Conservation (phyloP, 2,329 filamentous ascomycete species). For the Diaporthe ampelina region DNA sequence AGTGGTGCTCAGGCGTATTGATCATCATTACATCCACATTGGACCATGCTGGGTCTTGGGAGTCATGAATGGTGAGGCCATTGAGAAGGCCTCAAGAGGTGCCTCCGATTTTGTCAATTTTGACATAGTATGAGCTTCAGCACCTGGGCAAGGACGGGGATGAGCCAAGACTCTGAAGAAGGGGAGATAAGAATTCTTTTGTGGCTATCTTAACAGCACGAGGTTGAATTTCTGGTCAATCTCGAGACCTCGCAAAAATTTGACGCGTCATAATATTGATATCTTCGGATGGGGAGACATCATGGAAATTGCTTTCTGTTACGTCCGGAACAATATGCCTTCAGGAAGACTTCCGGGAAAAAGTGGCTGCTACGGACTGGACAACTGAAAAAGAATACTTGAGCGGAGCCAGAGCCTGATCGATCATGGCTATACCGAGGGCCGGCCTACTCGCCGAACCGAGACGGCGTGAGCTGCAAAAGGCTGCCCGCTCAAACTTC, state of each 20-base stretch:
- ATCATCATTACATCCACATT: constrained; percentile 5
- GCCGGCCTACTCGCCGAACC: background rate
- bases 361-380: background rate
- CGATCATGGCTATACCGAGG: background rate
- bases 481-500: background rate
- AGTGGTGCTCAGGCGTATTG: background rate
- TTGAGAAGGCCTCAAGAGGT: background rate
- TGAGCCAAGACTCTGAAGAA: background rate
- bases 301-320: background rate
- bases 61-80: constrained; percentile 6
- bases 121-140: background rate
- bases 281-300: background rate
- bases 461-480: background rate
- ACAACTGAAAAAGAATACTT: background rate
- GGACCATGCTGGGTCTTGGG: constrained; percentile 20
- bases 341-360: background rate
- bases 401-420: constrained; percentile 5
- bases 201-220: background rate
- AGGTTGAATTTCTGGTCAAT: background rate
- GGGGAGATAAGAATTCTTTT: background rate
- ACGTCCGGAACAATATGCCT: background rate
- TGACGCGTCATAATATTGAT: background rate
- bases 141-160: too few species aligned
- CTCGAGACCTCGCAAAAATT: background rate
- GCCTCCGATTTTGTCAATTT: background rate